These are phyloP conservation scores for Populus hybrid DNA, from an alignment of 441 rosid genomes.

Conservation along the genomic window DNA sequence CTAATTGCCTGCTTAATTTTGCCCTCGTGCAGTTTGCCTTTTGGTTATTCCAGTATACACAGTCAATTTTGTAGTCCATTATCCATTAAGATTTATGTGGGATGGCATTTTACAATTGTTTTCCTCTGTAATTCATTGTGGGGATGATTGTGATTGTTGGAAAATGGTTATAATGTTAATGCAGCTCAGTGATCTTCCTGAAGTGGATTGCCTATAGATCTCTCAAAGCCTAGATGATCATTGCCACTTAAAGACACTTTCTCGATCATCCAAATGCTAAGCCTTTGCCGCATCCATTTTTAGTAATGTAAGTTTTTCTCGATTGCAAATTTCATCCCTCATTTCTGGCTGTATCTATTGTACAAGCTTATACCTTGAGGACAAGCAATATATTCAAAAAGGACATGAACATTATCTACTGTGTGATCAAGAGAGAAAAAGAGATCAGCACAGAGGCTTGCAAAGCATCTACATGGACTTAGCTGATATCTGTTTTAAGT, in stretches of 20 bases:
- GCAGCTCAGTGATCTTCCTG: slow-evolving; percentile 86
- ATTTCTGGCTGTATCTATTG: not conserved
- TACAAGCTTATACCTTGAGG: not conserved
- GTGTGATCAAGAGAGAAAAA: not conserved
- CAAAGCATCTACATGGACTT: not conserved
- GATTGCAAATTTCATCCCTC: not conserved
- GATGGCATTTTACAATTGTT: not conserved
- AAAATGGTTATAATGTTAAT: slow-evolving; percentile 19
- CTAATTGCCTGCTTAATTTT: not conserved
- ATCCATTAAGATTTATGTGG: not conserved
- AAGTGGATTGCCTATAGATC: slow-evolving; percentile 67
- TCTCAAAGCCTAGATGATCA: slow-evolving; percentile 98
- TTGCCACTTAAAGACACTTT: slow-evolving; percentile 82
- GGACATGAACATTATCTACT: not conserved
- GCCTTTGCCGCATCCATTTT: slow-evolving; percentile 78
- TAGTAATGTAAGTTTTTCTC: slow-evolving; percentile 44
- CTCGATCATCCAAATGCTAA: slow-evolving; percentile 75
- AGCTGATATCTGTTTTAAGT: not conserved
- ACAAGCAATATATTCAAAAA: not conserved
- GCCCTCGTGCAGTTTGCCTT: not conserved
- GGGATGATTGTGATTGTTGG: not conserved
- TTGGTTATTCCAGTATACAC: not conserved
- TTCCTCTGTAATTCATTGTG: not conserved
- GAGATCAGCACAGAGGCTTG: not conserved
- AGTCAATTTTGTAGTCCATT: not conserved